Evolutionary conservation across 2,329 filamentous ascomycete genomes (phyloP).

Genomic region (Arthrobotrys megalospora): DNA sequence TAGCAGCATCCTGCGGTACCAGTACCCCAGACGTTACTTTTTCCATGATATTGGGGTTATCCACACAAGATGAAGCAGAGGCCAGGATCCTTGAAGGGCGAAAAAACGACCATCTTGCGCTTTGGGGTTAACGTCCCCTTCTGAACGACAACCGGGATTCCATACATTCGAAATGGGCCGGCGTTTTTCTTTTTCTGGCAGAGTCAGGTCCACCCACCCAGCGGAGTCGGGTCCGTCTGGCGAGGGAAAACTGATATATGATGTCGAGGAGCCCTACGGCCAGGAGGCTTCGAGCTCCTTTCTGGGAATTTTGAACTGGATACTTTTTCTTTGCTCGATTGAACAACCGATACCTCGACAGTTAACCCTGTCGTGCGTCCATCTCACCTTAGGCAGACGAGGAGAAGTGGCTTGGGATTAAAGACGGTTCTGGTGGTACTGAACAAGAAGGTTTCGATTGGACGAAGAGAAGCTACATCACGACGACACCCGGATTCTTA

Average conservation of each 20-base stretch:
- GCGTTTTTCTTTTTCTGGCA: constrained; percentile 47
- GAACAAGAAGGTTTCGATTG: constrained; percentile 34
- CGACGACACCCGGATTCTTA: constrained; percentile 21
- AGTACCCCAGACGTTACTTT: constrained; percentile 61
- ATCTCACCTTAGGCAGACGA: constrained; percentile 53
- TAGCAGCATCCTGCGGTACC: constrained; percentile 54
- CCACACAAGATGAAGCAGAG: constrained; percentile 59
- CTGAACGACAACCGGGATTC: constrained; percentile 43
- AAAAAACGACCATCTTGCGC: constrained; percentile 37
- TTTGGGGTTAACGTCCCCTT: constrained; percentile 44
- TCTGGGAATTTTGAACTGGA: constrained; percentile 25
- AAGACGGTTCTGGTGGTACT: constrained; percentile 38
- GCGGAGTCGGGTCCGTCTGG: constrained; percentile 23
- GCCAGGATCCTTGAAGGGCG: constrained; percentile 45
- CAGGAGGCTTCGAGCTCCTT: constrained; percentile 29
- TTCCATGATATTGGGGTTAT: constrained; percentile 56
- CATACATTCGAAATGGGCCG: constrained; percentile 41
- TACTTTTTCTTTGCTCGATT: constrained; percentile 41
- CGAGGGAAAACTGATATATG: constrained; percentile 54
- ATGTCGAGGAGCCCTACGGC: constrained; percentile 52
- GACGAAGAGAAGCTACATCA: constrained; percentile 31
- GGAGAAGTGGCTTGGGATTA: constrained; percentile 30
- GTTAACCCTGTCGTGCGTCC: constrained; percentile 30
- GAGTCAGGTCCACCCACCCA: constrained; percentile 56
- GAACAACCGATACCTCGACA: constrained; percentile 49